A percentile compares a stretch with the other conserved stretches of the same genome.
Conservation (phyloP, 768 basidiomycete genomes). For the Saitozyma sp. region DNA sequence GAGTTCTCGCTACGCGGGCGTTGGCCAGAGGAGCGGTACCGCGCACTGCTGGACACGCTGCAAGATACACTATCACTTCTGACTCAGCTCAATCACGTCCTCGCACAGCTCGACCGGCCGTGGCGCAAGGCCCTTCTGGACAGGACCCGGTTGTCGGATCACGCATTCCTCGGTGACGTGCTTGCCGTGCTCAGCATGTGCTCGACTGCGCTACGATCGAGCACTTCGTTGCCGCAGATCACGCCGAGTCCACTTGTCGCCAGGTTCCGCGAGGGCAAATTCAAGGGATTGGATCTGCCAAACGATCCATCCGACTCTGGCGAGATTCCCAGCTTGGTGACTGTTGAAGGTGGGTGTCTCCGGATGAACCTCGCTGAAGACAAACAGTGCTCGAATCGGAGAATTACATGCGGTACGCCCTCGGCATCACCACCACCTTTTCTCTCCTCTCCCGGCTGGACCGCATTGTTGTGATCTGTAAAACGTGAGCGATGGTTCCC, state of each 20-base stretch:
- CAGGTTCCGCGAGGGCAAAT: constrained; percentile 37
- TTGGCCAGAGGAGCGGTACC: constrained; percentile 80
- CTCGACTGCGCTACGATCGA: constrained; percentile 71
- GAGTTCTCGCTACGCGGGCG: constrained; percentile 72
- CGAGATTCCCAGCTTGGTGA: constrained; percentile 69
- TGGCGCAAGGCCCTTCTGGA: constrained; percentile 77
- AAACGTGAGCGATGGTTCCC: constrained; percentile 57
- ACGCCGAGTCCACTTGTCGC: constrained; percentile 66
- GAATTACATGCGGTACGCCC: constrained; percentile 68
- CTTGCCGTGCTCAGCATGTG: constrained; percentile 84
- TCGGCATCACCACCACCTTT: constrained; percentile 27
- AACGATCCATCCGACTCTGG: constrained; percentile 71
- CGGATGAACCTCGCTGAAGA: constrained; percentile 4
- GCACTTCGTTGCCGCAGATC: constrained; percentile 76
- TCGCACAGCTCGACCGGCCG: constrained; percentile 69
- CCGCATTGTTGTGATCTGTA: constrained; percentile 73
- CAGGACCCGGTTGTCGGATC: constrained; percentile 71
- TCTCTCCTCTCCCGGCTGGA: constrained; percentile 70
- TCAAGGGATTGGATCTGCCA: constrained; percentile 66
- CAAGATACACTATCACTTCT: constrained; percentile 71
- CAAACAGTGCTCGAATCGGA: constrained; percentile 65
- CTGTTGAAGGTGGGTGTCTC: constrained; percentile 57
- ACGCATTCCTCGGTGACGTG: constrained; percentile 79
- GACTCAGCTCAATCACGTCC: constrained; percentile 70
- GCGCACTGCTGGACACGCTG: constrained; percentile 45